These are phyloP conservation scores for Pythium scleroteichum DNA, from an alignment of 352 stramenopile genomes.

Conservation along the genomic window DNA sequence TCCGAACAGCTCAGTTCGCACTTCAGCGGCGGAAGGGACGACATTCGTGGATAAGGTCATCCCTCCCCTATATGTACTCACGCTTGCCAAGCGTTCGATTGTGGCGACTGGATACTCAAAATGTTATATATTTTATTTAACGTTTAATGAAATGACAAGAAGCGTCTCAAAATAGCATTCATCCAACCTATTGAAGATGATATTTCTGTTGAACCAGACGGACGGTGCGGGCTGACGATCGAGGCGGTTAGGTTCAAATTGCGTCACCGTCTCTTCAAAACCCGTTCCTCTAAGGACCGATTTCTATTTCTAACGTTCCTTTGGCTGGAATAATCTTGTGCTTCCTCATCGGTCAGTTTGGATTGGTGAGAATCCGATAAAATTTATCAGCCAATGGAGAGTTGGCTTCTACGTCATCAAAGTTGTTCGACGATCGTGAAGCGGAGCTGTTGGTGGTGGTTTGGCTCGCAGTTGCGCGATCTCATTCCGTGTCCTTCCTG, in stretches of 20 bases:
- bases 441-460: no score
- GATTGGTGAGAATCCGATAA: constrained; percentile 13
- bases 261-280: neutral
- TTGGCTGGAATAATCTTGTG: constrained; percentile 24
- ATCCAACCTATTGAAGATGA: no score
- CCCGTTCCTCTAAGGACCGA: neutral
- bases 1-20: constrained; percentile 5
- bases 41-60: no score
- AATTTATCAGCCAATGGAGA: constrained; percentile 22
- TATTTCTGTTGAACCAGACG: neutral
- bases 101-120: neutral
- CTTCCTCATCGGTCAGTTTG: neutral
- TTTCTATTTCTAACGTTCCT: neutral
- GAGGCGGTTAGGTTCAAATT: neutral
- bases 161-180: no score
- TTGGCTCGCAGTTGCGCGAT: constrained; percentile 21
- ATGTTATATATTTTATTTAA: neutral
- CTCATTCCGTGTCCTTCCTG: constrained; percentile 11
- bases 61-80: constrained; percentile 17
- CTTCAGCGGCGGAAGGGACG: no score
- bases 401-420: constrained; percentile 31
- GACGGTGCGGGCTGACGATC: neutral
- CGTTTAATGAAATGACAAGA: no score
- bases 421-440: constrained; percentile 13
- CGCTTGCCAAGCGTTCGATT: constrained; percentile 6